Percentiles rank a stretch among this genome's conserved stretches.
phyloP scores from a whole-genome alignment of 2,329 filamentous ascomycete genomes.

The Penicillium sp. region DNA sequence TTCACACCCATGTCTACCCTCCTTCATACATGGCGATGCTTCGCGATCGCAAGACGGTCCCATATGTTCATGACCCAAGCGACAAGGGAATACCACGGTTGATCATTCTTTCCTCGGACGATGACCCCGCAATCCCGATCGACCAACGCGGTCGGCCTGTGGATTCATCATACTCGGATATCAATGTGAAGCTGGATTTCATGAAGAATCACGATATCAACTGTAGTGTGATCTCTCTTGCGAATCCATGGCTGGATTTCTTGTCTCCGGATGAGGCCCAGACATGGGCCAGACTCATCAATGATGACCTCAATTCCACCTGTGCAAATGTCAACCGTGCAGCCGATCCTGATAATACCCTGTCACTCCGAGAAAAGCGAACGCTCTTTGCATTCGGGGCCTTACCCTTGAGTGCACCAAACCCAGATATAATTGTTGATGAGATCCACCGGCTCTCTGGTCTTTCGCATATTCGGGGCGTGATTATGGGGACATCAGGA shows the following conservation, averaged over 20 bases:
- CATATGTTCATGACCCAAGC: slow-evolving; percentile 49
- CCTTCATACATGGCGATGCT: slow-evolving; percentile 63
- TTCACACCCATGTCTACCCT: slow-evolving; percentile 68
- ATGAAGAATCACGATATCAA: slow-evolving; percentile 85
- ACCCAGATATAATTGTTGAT: slow-evolving; percentile 60
- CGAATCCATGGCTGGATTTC: slow-evolving; percentile 95
- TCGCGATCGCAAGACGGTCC: slow-evolving; percentile 53
- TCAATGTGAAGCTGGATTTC: slow-evolving; percentile 79
- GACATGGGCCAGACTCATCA: slow-evolving; percentile 68
- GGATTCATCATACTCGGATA: slow-evolving; percentile 80
- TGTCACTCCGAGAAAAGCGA: slow-evolving; percentile 55
- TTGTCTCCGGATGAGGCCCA: slow-evolving; percentile 65
- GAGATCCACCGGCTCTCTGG: slow-evolving; percentile 67
- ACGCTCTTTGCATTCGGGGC: slow-evolving; percentile 82
- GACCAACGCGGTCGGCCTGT: slow-evolving; percentile 74
- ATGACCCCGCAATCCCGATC: slow-evolving; percentile 43
- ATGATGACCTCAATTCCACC: slow-evolving; percentile 75
- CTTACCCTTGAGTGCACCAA: slow-evolving; percentile 73
- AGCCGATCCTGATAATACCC: slow-evolving; percentile 21
- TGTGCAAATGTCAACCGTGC: slow-evolving; percentile 57
- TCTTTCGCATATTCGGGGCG: slow-evolving; percentile 74
- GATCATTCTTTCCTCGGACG: slow-evolving; percentile 53
- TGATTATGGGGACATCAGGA: slow-evolving; percentile 85
- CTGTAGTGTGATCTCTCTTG: slow-evolving; percentile 82
- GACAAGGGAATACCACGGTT: slow-evolving; percentile 43